phyloP scores from a whole-genome alignment of 192 early-diverging fungal genomes.

The Oehlia diaphana region DNA sequence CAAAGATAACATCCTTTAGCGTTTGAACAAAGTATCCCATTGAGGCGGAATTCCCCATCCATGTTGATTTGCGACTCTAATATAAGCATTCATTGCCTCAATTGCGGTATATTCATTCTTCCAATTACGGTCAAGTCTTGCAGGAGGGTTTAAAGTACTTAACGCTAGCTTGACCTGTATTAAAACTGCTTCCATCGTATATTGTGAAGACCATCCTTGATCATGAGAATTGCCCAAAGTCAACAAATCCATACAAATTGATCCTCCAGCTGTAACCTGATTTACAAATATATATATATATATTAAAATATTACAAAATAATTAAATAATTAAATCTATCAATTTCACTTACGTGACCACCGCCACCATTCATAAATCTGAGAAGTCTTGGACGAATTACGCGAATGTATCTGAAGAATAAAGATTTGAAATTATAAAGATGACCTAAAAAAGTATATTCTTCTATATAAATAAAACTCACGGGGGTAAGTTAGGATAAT shows the following conservation, averaged over 20 bases:
- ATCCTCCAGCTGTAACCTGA: conserved; percentile 43
- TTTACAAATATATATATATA: neutral
- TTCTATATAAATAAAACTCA: neutral
- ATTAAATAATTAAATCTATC: neutral
- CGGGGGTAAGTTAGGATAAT: conserved; percentile 36
- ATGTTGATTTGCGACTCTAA: conserved; percentile 41
- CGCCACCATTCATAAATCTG: conserved; percentile 43
- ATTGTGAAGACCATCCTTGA: conserved; percentile 36
- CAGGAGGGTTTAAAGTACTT: conserved; percentile 38
- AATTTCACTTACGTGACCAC: conserved; percentile 37
- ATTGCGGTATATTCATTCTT: conserved; percentile 32
- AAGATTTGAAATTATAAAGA: neutral
- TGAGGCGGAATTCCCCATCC: conserved; percentile 40
- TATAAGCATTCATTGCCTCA: conserved; percentile 43
- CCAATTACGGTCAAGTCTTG: conserved; percentile 40
- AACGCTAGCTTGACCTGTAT: conserved; percentile 38
- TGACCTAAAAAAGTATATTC: neutral
- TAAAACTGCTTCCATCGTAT: conserved; percentile 38
- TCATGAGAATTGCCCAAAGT: conserved; percentile 31
- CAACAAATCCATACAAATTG: conserved; percentile 42
- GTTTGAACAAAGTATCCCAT: conserved; percentile 20
- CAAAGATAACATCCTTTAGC: neutral
- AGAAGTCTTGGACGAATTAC: conserved; percentile 44
- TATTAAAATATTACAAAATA: neutral
- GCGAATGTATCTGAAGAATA: conserved; percentile 37